A percentile compares a stretch with the other conserved stretches of the same genome.
phyloP scores from a whole-genome alignment of 1,284 basidiomycete species.

The Cryptococcus neoformans region DNA sequence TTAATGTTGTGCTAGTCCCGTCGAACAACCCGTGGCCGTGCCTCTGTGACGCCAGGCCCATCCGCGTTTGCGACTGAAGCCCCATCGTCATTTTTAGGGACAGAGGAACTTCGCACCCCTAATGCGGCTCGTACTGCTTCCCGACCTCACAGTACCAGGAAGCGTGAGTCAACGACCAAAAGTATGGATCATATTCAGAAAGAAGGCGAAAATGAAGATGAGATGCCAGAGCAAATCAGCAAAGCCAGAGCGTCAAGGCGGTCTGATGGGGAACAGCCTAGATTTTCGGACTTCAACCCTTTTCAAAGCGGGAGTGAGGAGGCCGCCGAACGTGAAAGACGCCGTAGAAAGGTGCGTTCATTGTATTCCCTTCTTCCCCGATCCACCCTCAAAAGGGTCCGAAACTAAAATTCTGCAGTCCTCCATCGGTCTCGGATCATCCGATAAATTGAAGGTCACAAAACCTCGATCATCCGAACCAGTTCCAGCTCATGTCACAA shows the following conservation, averaged over 20 bases:
- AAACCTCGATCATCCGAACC: conserved; percentile 29
- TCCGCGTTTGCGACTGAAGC: conserved; percentile 1
- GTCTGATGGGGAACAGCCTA: conserved; percentile 34
- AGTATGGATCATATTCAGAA: conserved; percentile 54
- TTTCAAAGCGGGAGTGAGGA: conserved; percentile 55
- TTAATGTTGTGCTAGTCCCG: conserved; percentile 6
- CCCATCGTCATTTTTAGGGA: conserved; percentile 8
- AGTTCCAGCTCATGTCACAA: conserved; percentile 10
- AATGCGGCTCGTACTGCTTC: conserved; percentile 7
- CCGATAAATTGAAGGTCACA: conserved; percentile 9
- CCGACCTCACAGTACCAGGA: conserved; percentile 8
- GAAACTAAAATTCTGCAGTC: conserved; percentile 20
- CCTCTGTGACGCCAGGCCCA: conserved; percentile 7
- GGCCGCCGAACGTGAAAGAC: conserved; percentile 41
- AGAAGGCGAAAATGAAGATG: conserved; percentile 64
- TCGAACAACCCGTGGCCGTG: conserved; percentile 5
- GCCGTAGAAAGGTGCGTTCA: conserved; percentile 39
- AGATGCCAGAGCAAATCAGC: conserved; percentile 10
- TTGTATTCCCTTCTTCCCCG: neutral
- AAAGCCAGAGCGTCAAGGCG: conserved; percentile 21
- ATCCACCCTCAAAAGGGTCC: neutral
- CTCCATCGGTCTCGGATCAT: conserved; percentile 17
- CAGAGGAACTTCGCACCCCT: conserved; percentile 11
- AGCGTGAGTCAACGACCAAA: conserved; percentile 11
- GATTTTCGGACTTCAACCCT: conserved; percentile 55